phyloP scores from a whole-genome alignment of 2,329 filamentous ascomycete species.

The Periconia digitata region DNA sequence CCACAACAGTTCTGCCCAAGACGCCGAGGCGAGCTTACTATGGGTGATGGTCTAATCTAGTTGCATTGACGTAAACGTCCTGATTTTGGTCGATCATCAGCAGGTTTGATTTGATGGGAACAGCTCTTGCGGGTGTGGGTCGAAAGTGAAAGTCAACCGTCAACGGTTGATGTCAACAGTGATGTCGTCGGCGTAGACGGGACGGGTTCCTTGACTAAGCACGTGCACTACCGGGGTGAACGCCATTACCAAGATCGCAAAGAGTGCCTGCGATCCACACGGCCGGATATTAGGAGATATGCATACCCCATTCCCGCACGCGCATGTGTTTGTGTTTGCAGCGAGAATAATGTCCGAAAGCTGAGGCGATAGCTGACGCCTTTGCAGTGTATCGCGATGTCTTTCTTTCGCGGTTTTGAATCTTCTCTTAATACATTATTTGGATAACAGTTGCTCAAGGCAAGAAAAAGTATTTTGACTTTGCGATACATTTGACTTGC shows the following conservation, averaged over 20 bases:
- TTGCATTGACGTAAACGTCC: neutral
- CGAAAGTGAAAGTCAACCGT: slow-evolving; percentile 6
- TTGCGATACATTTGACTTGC: neutral
- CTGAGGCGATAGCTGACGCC: too few relatives aligned
- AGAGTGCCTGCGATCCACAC: neutral
- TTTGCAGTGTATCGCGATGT: neutral
- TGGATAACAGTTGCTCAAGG: neutral
- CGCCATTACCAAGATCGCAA: slow-evolving; percentile 17
- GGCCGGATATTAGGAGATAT: neutral
- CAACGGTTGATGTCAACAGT: slow-evolving; percentile 14
- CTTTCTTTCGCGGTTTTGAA: neutral
- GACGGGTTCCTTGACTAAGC: slow-evolving; percentile 24
- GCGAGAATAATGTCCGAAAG: neutral
- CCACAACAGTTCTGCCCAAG: neutral
- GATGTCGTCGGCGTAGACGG: slow-evolving; percentile 36
- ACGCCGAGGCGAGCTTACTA: neutral
- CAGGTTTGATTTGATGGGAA: neutral
- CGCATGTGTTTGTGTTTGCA: slow-evolving; percentile 1
- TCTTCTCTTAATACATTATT: neutral
- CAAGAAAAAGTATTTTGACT: neutral
- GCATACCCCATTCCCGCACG: neutral
- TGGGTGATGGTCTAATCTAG: neutral
- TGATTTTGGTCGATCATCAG: neutral
- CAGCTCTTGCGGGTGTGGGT: neutral
- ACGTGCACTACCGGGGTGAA: slow-evolving; percentile 11